Conservation (phyloP, 2,329 filamentous ascomycete species). For the Paraphaeosphaeria minitans region DNA sequence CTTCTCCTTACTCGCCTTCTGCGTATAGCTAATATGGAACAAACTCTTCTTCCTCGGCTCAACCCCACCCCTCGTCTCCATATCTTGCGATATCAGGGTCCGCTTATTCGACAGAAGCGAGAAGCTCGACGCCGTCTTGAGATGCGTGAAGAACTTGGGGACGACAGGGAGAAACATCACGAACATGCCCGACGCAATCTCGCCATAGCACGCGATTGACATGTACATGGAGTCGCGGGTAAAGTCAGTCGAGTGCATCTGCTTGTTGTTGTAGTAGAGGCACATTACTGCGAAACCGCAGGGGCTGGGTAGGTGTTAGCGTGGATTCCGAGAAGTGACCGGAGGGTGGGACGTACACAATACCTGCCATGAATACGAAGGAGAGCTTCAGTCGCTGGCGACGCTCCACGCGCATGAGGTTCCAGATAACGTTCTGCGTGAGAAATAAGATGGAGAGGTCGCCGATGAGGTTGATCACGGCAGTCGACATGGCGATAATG, state of each 20-base stretch:
- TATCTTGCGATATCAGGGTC: background rate
- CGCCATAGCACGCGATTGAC: conserved; percentile 21
- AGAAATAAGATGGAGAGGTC: conserved; percentile 18
- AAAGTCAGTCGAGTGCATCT: conserved; percentile 12
- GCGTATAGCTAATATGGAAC: conserved; percentile 21
- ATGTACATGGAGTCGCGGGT: conserved; percentile 16
- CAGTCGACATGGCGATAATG: conserved; percentile 15
- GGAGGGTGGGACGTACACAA: conserved; percentile 16
- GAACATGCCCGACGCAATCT: conserved; percentile 23
- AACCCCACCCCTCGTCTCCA: background rate
- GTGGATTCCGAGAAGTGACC: background rate
- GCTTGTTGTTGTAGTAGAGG: conserved; percentile 20
- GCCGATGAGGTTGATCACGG: conserved; percentile 15
- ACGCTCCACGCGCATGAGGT: conserved; percentile 14
- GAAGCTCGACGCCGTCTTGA: conserved; percentile 9
- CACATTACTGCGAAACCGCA: conserved; percentile 21
- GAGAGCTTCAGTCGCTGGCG: conserved; percentile 16
- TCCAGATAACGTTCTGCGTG: conserved; percentile 21
- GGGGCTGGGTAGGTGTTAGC: conserved; percentile 12
- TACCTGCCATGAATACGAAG: conserved; percentile 20
- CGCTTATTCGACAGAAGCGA: background rate
- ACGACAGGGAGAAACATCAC: conserved; percentile 25
- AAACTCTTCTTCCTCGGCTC: conserved; percentile 11
- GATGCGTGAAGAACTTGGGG: conserved; percentile 19
- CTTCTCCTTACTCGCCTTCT: conserved; percentile 12